Conservation (phyloP, 805 yeast species). For the Metschnikowia dekortorum region DNA sequence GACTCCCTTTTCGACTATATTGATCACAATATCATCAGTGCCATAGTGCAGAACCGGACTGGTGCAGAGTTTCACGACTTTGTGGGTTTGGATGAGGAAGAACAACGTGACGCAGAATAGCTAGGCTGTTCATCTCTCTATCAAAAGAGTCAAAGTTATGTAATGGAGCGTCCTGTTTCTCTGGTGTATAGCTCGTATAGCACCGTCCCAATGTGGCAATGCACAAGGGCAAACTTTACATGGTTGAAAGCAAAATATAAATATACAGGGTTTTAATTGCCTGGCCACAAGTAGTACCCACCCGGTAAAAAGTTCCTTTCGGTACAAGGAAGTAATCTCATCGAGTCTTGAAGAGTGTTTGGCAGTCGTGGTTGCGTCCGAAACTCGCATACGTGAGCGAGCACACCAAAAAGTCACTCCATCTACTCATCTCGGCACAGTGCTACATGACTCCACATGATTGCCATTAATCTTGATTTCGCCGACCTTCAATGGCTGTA, state of each 20-base stretch:
- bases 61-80: conserved; percentile 20
- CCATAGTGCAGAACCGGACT: conserved; percentile 36
- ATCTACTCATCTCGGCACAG: not conserved
- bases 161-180: no score
- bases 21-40: conserved; percentile 44
- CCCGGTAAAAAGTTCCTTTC: not conserved
- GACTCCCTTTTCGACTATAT: conserved; percentile 40
- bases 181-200: no score
- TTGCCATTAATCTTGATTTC: conserved; percentile 39
- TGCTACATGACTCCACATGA: conserved; percentile 22
- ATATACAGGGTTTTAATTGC: no score
- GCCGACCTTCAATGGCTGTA: conserved; percentile 42
- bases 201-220: no score
- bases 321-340: not conserved
- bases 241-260: no score
- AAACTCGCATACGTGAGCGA: not conserved
- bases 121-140: not conserved
- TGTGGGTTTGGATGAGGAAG: conserved; percentile 3
- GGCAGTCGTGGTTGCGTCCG: conserved; percentile 2
- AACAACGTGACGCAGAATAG: not conserved
- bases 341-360: not conserved
- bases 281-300: no score
- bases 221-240: no score
- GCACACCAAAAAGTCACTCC: not conserved
- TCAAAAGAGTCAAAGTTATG: no score